These are phyloP conservation scores for Anthracocystis walkeri DNA, from an alignment of 1,284 basidiomycete species.

Conservation along the genomic window DNA sequence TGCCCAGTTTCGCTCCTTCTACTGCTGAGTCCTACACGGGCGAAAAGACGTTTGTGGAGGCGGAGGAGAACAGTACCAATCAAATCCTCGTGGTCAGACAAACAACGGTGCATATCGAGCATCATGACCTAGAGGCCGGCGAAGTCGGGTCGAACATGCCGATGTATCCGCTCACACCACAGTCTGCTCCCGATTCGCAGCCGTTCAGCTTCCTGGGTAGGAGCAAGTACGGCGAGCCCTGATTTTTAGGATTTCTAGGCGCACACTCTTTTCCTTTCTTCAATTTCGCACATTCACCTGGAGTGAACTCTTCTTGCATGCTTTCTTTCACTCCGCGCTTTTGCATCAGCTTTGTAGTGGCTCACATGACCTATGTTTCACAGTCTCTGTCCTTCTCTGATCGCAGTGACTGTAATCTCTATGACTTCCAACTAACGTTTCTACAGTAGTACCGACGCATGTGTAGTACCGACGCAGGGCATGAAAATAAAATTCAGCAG, in stretches of 20 bases:
- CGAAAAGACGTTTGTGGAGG: background rate
- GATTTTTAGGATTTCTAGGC: too few species aligned
- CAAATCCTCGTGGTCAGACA: slow-evolving; percentile 4
- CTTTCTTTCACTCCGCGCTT: too few species aligned
- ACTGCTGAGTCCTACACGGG: background rate
- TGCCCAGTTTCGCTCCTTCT: slow-evolving; percentile 11
- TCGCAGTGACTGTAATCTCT: background rate
- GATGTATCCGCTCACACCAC: too few species aligned
- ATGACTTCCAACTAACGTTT: slow-evolving; percentile 1
- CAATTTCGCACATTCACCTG: too few species aligned
- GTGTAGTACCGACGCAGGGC: too few species aligned
- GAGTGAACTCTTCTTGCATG: too few species aligned
- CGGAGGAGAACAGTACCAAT: background rate
- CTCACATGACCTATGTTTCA: too few species aligned
- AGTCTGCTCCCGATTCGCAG: background rate
- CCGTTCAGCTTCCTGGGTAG: background rate
- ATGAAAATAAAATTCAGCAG: too few species aligned
- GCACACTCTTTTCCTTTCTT: too few species aligned
- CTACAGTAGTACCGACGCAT: too few species aligned
- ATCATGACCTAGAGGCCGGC: background rate
- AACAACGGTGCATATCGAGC: slow-evolving; percentile 9
- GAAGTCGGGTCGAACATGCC: background rate
- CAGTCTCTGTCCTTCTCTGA: background rate
- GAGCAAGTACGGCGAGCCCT: background rate
- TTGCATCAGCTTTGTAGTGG: too few species aligned